These are phyloP conservation scores for Saccharum hybrid DNA, from an alignment of 202 grass and related monocot genomes.

Conservation along the genomic window DNA sequence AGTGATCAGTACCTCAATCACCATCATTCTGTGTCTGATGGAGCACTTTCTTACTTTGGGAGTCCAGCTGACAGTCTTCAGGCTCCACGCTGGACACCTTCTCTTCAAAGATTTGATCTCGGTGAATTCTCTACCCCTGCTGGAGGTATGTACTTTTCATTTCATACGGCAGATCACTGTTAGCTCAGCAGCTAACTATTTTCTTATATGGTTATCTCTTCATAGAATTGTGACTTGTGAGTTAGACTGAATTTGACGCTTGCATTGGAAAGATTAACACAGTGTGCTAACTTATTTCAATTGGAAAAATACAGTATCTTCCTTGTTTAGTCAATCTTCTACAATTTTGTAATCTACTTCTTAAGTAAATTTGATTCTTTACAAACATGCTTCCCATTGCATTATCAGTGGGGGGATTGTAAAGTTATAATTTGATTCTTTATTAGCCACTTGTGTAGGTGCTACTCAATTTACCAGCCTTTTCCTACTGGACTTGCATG, in stretches of 20 bases:
- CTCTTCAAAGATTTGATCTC: slow-evolving; percentile 85
- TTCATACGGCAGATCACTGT: background rate
- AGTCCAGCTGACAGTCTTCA: slow-evolving; percentile 85
- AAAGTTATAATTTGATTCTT: background rate
- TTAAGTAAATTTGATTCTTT: slow-evolving; percentile 16
- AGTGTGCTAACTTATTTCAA: background rate
- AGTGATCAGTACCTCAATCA: slow-evolving; percentile 83
- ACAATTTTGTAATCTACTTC: slow-evolving; percentile 13
- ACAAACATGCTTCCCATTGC: background rate
- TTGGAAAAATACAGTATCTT: slow-evolving; percentile 5
- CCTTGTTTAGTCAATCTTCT: background rate
- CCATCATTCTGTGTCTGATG: slow-evolving; percentile 94
- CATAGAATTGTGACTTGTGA: slow-evolving; percentile 12
- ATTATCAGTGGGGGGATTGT: background rate
- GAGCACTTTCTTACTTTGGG: slow-evolving; percentile 87
- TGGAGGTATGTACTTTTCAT: slow-evolving; percentile 66
- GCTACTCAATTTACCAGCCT: background rate
- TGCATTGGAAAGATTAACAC: background rate
- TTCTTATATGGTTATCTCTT: slow-evolving; percentile 24
- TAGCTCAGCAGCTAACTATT: background rate
- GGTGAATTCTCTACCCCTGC: slow-evolving; percentile 89
- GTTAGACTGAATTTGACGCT: background rate
- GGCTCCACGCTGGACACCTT: slow-evolving; percentile 79
- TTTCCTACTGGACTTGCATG: background rate
- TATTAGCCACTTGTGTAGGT: background rate